Evolutionary conservation across 2,329 filamentous ascomycete genomes (phyloP), one percentile per base, ranked within the genome.

Genomic region (Pyricularia pennisetigena): DNA sequence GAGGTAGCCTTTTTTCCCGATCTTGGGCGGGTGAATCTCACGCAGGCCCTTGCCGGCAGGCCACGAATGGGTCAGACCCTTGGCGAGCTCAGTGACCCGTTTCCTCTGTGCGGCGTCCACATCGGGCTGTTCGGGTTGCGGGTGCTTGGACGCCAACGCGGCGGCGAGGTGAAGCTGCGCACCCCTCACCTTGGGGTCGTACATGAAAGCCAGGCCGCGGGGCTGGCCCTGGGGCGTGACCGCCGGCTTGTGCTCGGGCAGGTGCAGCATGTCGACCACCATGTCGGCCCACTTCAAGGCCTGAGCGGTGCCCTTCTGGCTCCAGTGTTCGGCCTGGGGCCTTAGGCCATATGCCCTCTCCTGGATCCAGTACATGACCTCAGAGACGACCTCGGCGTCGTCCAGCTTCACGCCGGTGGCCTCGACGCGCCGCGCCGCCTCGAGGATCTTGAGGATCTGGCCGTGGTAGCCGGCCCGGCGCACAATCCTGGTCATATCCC

Each of bases 251-350:
- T 85, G 83, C 26, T 74, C 75, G 16, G 79, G 74, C 29, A 80
- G 76, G 71, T 85, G 77, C 62, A 86, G 74, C 70, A 86, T 74
- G 64, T 86, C 83, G 68, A 86, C 70, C 20, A 87, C 75, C 69
- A 80, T 74, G 69, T 83, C 79, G 8, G 78, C 77, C 79, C 81
- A 82, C 69, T 74, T 78, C 67, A 83, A 75, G 2, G 83, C 81
- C 30, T 26, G n/a, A 10, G 8, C 5, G 28, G 30, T 41, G 1
- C n/a, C 30, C 5, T 54, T 62, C 68, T 71, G 69, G 54, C 74
- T 71, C 62, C 74, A 73, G 74, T 76, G 81, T n/a, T 16, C 24
- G 20, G 63, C 65, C 57, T 75, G 72, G 75, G 76, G 81, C 24
- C 70, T 74, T 70, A 74, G 76, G 63, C 75, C 72, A 68, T 80